Evolutionary conservation across 371 early-diverging fungal genomes (phyloP), one percentile per base, ranked within the genome.

Genomic region (Lichtheimia corymbifera): DNA sequence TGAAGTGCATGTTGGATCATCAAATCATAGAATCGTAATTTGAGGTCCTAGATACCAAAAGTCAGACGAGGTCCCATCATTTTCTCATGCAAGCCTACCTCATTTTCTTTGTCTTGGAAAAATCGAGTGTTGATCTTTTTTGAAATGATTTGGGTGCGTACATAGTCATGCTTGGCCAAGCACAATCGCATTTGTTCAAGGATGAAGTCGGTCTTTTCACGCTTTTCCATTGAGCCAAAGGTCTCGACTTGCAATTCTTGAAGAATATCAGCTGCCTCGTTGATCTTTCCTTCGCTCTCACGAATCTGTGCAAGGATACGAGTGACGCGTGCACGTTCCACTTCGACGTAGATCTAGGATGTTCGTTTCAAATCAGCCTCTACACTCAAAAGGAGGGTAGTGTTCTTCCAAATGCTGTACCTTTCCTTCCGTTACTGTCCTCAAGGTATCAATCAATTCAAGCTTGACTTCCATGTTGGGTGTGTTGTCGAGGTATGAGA

Each of bases 201-300:
- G 60, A 99, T 95, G 73, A 99, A 99, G 55, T 97, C 97, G 1
- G 96, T 95, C 83, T 99, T 99, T 70, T 97, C 97, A 54, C 97
- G 90, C 70, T 91, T 90, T 59, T 97, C 97, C 97, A 99, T 96
- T 5, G 96, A 95, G 25, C 99, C 99, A 77, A 94, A 97, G 3
- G 99, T 98, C 75, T 98, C 99, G 15, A 97, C 96, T 87, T 97
- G 97, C 53, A 97, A 79, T 66, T 96, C 97, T 73, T 97, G 97
- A 70, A 99, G 82, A 66, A 95, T 92, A 64, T 97, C 96, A 20
- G 94, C 93, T 3, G 99, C 99, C 68, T 94, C 94, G 7, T 68
- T 83, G 28, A 93, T 82, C 51, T 96, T 90, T 12, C 97, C 97
- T 66, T 97, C 94, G 40, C 87, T 83, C 74, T 97, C 99, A 53